Percentiles rank a stretch among this genome's conserved stretches.
These are phyloP conservation scores for Cryphonectria naterciae DNA, from an alignment of 2,329 filamentous ascomycete species.

Conservation along the genomic window DNA sequence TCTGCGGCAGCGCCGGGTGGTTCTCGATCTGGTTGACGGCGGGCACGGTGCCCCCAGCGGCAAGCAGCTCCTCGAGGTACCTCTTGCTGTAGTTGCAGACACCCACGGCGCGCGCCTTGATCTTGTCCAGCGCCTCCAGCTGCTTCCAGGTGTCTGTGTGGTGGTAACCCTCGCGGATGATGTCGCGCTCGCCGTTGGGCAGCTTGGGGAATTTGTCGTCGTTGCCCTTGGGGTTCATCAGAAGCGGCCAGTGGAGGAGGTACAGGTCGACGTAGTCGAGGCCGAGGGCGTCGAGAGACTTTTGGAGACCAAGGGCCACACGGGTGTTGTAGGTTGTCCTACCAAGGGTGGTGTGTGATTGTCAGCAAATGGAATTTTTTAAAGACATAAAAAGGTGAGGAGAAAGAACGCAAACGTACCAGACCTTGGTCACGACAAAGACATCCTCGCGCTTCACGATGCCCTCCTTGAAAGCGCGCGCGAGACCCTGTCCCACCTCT, in stretches of 20 bases:
- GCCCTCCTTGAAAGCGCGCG: conserved; percentile 71
- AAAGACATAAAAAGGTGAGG: too few species aligned
- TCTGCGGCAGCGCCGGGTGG: conserved; percentile 71
- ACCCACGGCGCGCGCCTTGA: conserved; percentile 59
- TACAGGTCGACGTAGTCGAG: conserved; percentile 83
- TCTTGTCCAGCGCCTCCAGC: conserved; percentile 68
- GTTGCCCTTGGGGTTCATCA: conserved; percentile 79
- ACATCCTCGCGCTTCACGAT: conserved; percentile 75
- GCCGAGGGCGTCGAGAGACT: conserved; percentile 73
- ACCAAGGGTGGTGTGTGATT: background rate
- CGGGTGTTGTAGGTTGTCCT: conserved; percentile 72
- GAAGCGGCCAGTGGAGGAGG: conserved; percentile 81
- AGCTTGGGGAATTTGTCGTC: conserved; percentile 76
- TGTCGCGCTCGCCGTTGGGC: conserved; percentile 73
- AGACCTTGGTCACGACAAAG: conserved; percentile 85
- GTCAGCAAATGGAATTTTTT: background rate
- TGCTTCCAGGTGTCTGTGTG: conserved; percentile 79
- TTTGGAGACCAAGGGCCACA: conserved; percentile 70
- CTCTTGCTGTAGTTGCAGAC: conserved; percentile 63
- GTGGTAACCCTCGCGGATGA: conserved; percentile 64
- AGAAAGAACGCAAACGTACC: conserved; percentile 43
- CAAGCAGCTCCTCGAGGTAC: conserved; percentile 60
- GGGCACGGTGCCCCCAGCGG: conserved; percentile 53
- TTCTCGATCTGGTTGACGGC: conserved; percentile 77
- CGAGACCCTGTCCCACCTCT: conserved; percentile 78